Evolutionary conservation across 176 grass and related monocot genomes (phyloP), one percentile per base, ranked within the genome.

Genomic region (Musa troglodytarum): DNA sequence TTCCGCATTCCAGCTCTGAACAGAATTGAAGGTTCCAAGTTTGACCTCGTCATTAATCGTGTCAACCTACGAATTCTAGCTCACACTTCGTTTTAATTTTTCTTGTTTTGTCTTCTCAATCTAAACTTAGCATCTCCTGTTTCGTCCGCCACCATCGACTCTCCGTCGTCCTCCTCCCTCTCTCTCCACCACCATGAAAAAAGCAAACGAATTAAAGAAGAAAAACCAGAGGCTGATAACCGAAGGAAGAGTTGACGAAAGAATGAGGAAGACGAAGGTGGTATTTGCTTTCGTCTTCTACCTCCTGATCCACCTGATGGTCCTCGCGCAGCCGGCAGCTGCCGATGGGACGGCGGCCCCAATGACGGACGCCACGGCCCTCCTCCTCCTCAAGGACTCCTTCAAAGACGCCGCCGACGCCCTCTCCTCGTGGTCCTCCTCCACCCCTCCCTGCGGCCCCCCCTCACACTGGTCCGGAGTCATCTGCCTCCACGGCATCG

Each of bases 21-120:
- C 34, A 43, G 6, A 43, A 43, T 43, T 43, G 34, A 43, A 5
- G 34, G 34, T 43, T 43, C 34, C 34, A 43, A 43, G 34, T 49
- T 70, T 70, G 68, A 70, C 68, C 49, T 51, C 9, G 68, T 52
- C 68, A 2, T 50, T 16, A 17, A 51, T 51, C 43, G 16, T 50
- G 68, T 70, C 68, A 20, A 70, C 68, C 68, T 51, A 51, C 43
- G 68, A 70, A 70, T n/a, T 70, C 68, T 51, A 21, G 6, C 7
- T 50, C 29, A 50, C 20, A 10, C 20, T 70, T 5, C 34, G 16
- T 43, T 11, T 50, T 43, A 43, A 43, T 43, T 43, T 43, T 43
- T 43, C 34, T 1, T 50, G 14, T 69, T 50, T 11, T 15, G 2
- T 26, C 22, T 70, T 65, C 63, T 10, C 59, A 10, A 25, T 25